Evolutionary conservation across 352 stramenopile genomes (phyloP).

Genomic region (Phytophthora pistaciae): DNA sequence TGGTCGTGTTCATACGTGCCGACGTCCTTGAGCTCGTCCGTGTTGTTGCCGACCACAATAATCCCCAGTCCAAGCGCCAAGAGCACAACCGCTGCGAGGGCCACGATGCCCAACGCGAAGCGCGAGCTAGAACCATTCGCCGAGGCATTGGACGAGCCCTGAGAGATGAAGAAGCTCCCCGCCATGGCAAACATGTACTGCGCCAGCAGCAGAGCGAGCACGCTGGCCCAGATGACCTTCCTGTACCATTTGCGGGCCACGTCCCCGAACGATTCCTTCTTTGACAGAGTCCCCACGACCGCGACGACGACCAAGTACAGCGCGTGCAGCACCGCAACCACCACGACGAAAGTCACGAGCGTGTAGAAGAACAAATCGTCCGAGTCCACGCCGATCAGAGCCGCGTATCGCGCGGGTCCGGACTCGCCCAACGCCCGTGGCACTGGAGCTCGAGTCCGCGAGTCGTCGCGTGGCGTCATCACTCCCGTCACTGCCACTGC

Average conservation of each 20-base stretch:
- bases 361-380: slow-evolving; percentile 88
- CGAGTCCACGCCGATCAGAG: slow-evolving; percentile 67
- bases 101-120: slow-evolving; percentile 54
- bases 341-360: slow-evolving; percentile 64
- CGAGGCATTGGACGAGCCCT: slow-evolving; percentile 39
- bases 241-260: slow-evolving; percentile 76
- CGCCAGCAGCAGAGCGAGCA: slow-evolving; percentile 78
- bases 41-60: slow-evolving; percentile 71
- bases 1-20: slow-evolving; percentile 83
- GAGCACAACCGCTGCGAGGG: slow-evolving; percentile 56
- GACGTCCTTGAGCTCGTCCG: slow-evolving; percentile 76
- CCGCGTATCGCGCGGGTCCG: slow-evolving; percentile 74
- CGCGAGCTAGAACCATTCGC: slow-evolving; percentile 42
- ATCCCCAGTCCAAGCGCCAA: slow-evolving; percentile 76
- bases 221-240: slow-evolving; percentile 80
- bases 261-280: slow-evolving; percentile 71
- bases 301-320: slow-evolving; percentile 72
- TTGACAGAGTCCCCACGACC: slow-evolving; percentile 52
- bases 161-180: slow-evolving; percentile 78
- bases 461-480: slow-evolving; percentile 37
- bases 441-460: slow-evolving; percentile 41
- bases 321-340: slow-evolving; percentile 67
- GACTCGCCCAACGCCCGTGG: slow-evolving; percentile 48
- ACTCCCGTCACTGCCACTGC: neutral
- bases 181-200: slow-evolving; percentile 92